Base-by-base conservation (phyloP, 2,329 filamentous ascomycete genomes). In the Talaromyces sp. region DNA sequence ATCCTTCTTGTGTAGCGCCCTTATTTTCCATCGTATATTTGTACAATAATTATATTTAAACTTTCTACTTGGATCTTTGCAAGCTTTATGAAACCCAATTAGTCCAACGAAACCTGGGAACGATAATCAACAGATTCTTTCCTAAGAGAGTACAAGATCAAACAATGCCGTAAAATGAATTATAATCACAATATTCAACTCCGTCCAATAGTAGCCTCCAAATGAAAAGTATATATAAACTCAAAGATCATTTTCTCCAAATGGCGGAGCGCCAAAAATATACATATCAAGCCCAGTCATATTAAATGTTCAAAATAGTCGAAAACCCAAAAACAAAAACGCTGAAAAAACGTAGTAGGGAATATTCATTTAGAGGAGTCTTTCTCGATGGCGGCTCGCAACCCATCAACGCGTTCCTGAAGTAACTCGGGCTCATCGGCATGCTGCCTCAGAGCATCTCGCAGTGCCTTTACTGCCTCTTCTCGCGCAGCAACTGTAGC, bases 391-490 rank as follows among this genome's bases (percentile, higher is more conserved):
- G 57, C 58, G 2, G 59, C 56, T 12, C 61, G 60, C 29, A 64
- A 55, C 26, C 61, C 61, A 46, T 63, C 52, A 38, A 66, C 61
- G 21, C 59, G 59, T 50, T 63, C 60, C 54, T 63, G 53, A 29
- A 64, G 35, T 1, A 62, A 19, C 35, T 63, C 61, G 29, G 53
- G 58, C 46, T 65, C 35, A 14, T 64, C 57, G 27, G 64, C 59
- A 41, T 62, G 59, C 24, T 62, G 57, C n/a, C 60, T 58, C 21
- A 66, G 54, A 29, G 54, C 61, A 35, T 32, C 57, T 46, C 57
- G 51, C 43, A 66, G 26, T 54, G 59, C 61, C 7, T 51, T 29
- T 10, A 63, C 51, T n/a, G 63, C 62, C n/a, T 41, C 52, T 46
- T 65, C 52, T 43, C 60, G 60, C 6, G 57, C 52, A 7, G 52